Evolutionary conservation across 345 rosid species (phyloP).

Genomic region (Syzygium grande): DNA sequence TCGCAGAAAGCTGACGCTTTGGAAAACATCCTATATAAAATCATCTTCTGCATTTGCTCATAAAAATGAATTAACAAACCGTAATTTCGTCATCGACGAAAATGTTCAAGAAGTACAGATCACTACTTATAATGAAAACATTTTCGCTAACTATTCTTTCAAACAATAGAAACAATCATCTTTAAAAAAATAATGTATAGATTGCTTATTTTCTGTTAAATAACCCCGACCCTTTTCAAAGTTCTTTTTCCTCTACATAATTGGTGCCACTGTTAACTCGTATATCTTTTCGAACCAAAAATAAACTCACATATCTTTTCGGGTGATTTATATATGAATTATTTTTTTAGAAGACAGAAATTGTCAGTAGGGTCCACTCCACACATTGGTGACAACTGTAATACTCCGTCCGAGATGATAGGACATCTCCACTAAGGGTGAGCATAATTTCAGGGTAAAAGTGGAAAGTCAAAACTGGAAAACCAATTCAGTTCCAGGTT

Average conservation of each 20-base stretch:
- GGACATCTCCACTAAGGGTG: not conserved
- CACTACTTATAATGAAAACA: not conserved
- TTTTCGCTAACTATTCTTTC: not conserved
- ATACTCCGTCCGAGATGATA: not conserved
- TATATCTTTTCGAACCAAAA: too few relatives aligned
- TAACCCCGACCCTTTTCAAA: not conserved
- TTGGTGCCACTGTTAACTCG: not conserved
- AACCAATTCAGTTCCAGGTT: too few relatives aligned
- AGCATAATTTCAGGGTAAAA: too few relatives aligned
- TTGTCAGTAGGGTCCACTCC: not conserved
- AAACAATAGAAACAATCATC: not conserved
- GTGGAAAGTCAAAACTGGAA: too few relatives aligned
- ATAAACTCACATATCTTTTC: not conserved
- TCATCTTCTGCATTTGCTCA: not conserved
- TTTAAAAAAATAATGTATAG: not conserved
- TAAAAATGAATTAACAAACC: not conserved
- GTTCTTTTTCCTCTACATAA: not conserved
- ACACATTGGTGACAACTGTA: not conserved
- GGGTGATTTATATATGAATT: not conserved
- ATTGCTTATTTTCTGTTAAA: not conserved
- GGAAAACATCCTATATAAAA: too few relatives aligned
- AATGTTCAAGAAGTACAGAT: not conserved
- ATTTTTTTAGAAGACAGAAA: not conserved
- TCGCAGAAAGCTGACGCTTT: too few relatives aligned
- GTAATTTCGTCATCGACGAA: not conserved